These are phyloP conservation scores for Clavaria fumosa DNA, from an alignment of 768 basidiomycete genomes.

Conservation along the genomic window DNA sequence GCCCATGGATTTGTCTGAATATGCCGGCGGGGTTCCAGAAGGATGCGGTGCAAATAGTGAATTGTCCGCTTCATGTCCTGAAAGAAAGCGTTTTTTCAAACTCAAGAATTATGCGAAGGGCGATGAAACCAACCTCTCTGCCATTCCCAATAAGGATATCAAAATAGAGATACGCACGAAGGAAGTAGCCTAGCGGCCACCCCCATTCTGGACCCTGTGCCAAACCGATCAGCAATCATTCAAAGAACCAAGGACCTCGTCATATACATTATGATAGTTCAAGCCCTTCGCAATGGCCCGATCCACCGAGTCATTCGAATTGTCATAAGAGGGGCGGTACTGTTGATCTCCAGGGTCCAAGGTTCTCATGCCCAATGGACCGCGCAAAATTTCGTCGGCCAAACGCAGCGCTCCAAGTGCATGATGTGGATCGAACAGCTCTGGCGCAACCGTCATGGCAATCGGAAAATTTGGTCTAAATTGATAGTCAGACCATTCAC, in stretches of 20 bases:
- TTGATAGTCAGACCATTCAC: conserved; percentile 97
- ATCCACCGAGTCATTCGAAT: conserved; percentile 84
- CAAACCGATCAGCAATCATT: conserved; percentile 11
- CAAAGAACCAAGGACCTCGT: conserved; percentile 1
- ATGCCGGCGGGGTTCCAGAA: conserved; percentile 57
- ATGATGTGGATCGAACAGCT: conserved; percentile 71
- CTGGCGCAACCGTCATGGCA: conserved; percentile 94
- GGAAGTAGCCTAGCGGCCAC: conserved; percentile 91
- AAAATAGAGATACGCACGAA: conserved; percentile 85
- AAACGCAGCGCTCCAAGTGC: conserved; percentile 67
- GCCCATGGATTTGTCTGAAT: conserved; percentile 79
- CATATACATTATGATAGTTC: conserved; percentile 80
- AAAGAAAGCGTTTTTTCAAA: conserved; percentile 5
- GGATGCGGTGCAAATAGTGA: conserved; percentile 60
- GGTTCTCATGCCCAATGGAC: conserved; percentile 93
- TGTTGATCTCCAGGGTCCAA: conserved; percentile 77
- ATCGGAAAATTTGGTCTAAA: conserved; percentile 87
- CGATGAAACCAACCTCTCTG: conserved; percentile 36
- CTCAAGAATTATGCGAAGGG: neutral
- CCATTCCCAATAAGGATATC: conserved; percentile 55
- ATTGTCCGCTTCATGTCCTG: conserved; percentile 60
- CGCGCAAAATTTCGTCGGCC: conserved; percentile 69
- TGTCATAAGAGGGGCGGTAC: conserved; percentile 87
- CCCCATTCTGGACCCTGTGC: conserved; percentile 82
- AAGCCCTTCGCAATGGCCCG: conserved; percentile 75